phyloP scores from a whole-genome alignment of 2,329 filamentous ascomycete species.

The Dactylellina cionopaga region DNA sequence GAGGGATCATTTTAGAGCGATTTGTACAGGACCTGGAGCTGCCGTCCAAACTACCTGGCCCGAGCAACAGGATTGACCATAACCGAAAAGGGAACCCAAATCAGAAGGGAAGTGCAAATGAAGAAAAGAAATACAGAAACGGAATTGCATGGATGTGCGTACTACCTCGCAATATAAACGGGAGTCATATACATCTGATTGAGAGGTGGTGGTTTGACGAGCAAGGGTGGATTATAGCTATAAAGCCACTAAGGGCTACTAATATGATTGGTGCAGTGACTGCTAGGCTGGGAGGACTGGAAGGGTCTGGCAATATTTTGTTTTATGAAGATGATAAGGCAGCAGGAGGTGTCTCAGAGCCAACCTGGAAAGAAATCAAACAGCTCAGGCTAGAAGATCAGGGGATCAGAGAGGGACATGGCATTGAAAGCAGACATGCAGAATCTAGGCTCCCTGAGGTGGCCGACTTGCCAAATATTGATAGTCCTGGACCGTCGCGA shows the following conservation, averaged over 20 bases:
- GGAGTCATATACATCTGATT: background rate
- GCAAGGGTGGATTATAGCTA: constrained; percentile 13
- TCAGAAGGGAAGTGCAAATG: background rate
- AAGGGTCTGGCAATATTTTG: background rate
- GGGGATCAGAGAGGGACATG: background rate
- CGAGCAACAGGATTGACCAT: too few species aligned
- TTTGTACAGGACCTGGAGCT: background rate
- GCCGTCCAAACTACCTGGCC: background rate
- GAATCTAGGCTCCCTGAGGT: background rate
- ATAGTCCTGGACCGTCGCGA: too few species aligned
- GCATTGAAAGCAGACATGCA: background rate
- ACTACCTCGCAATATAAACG: background rate
- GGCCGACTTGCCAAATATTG: too few species aligned
- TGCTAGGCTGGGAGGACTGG: background rate
- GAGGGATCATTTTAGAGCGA: background rate
- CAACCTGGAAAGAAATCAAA: background rate
- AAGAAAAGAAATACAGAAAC: background rate
- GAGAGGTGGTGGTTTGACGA: constrained; percentile 13
- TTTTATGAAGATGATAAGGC: background rate
- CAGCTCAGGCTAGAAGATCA: background rate
- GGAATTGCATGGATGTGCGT: background rate
- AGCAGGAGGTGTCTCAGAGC: background rate
- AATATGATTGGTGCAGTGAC: background rate
- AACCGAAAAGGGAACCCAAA: too few species aligned
- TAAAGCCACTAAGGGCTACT: background rate